phyloP scores from a whole-genome alignment of 805 yeast species.

The Kodamaea nitidulidarum region DNA sequence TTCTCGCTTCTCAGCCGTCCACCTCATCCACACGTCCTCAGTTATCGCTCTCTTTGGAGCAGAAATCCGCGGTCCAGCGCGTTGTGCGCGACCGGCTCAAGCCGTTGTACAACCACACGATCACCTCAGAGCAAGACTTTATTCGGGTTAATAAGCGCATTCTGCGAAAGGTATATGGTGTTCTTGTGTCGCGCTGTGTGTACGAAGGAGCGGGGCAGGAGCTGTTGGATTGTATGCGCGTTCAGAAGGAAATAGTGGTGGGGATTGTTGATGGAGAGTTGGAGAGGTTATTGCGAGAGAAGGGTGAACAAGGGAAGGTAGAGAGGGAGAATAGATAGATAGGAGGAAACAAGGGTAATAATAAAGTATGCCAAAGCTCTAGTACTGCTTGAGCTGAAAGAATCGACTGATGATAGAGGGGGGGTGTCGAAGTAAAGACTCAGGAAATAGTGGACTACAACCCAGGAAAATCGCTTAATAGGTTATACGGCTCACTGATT shows the following conservation, averaged over 20 bases:
- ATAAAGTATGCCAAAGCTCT: too few species aligned
- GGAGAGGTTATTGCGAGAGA: not conserved
- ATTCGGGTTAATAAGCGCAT: conserved; percentile 60
- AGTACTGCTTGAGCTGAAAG: too few species aligned
- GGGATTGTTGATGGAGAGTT: conserved; percentile 21
- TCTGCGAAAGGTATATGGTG: conserved; percentile 54
- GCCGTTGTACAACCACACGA: conserved; percentile 34
- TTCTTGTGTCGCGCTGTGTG: conserved; percentile 15
- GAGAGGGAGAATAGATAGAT: too few species aligned
- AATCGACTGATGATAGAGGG: too few species aligned
- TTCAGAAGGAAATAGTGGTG: conserved; percentile 21
- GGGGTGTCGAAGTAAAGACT: too few species aligned
- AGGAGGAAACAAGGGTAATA: too few species aligned
- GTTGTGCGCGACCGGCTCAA: conserved; percentile 51
- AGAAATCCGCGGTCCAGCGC: conserved; percentile 55
- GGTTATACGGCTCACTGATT: too few species aligned
- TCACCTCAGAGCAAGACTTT: conserved; percentile 36
- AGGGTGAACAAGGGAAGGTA: not conserved
- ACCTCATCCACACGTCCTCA: too few species aligned
- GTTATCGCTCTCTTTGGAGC: conserved; percentile 28
- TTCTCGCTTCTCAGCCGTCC: not conserved
- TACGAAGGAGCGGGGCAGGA: conserved; percentile 8
- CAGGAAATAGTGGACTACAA: too few species aligned
- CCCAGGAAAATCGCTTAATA: too few species aligned
- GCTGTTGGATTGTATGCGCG: conserved; percentile 3